Conservation (phyloP, 2,329 filamentous ascomycete genomes). For the Thermochaetoides dissita region DNA sequence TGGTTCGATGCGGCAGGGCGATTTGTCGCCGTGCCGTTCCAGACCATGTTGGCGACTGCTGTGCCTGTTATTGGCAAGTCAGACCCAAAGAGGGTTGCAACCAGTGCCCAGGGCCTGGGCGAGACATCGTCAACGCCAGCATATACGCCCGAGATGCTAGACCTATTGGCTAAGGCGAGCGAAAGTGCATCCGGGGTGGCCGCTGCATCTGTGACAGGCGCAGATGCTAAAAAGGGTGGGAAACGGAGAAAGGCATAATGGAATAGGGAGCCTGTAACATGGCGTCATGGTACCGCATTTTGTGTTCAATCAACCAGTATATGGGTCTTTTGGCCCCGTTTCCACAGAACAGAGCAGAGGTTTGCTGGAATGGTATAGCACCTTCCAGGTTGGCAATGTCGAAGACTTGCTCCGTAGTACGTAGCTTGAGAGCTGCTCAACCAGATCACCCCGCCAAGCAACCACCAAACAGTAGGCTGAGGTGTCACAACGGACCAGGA, state of each 20-base stretch:
- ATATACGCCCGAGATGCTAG: slow-evolving; percentile 32
- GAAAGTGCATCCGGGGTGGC: slow-evolving; percentile 11
- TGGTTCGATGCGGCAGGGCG: slow-evolving; percentile 65
- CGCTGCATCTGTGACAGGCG: slow-evolving; percentile 16
- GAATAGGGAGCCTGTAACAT: too few relatives aligned
- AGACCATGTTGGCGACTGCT: slow-evolving; percentile 58
- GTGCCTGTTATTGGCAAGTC: slow-evolving; percentile 51
- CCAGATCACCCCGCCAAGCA: too few relatives aligned
- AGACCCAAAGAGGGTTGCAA: slow-evolving; percentile 45
- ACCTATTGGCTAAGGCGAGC: slow-evolving; percentile 25
- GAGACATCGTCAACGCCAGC: slow-evolving; percentile 19
- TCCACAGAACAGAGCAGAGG: too few relatives aligned
- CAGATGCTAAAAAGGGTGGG: slow-evolving; percentile 24
- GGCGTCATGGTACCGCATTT: too few relatives aligned
- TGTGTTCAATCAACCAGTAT: too few relatives aligned
- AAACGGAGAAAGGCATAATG: slow-evolving; percentile 33
- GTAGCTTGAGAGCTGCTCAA: too few relatives aligned
- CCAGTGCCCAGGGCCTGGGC: slow-evolving; percentile 21
- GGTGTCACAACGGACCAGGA: too few relatives aligned
- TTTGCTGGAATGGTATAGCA: too few relatives aligned
- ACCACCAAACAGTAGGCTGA: too few relatives aligned
- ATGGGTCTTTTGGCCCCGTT: too few relatives aligned
- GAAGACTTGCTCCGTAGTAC: too few relatives aligned
- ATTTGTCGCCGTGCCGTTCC: slow-evolving; percentile 64
- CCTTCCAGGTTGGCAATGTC: too few relatives aligned